These are phyloP conservation scores for Marsdenia floribunda DNA, from an alignment of 257 asterid species.

Conservation along the genomic window DNA sequence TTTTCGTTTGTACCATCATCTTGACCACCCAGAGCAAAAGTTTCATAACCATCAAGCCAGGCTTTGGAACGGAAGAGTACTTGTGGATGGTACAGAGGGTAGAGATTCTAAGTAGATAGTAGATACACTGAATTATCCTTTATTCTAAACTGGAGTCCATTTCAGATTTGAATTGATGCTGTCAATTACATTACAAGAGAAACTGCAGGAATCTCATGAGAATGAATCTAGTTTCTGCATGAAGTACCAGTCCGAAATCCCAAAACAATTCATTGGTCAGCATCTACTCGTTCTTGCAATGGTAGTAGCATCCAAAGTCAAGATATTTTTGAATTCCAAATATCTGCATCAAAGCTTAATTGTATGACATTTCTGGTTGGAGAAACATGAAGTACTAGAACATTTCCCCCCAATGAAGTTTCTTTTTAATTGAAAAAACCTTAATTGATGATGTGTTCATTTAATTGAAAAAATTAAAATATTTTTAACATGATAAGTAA, in stretches of 20 bases:
- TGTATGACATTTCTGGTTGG: not conserved
- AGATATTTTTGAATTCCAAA: not conserved
- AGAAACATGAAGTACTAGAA: not conserved
- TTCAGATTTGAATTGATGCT: not conserved
- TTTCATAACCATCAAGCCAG: not conserved
- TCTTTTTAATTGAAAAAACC: no score
- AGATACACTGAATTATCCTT: not conserved
- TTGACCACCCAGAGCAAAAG: not conserved
- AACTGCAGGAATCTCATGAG: not conserved
- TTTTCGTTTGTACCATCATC: not conserved
- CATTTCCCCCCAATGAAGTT: not conserved
- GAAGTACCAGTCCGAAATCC: not conserved
- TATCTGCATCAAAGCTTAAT: not conserved
- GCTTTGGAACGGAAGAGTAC: no score
- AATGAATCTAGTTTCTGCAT: not conserved
- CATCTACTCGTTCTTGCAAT: not conserved
- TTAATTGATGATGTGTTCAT: no score
- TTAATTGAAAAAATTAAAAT: no score
- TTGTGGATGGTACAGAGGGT: not conserved
- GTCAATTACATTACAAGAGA: not conserved
- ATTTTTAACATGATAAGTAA: no score
- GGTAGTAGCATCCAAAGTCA: not conserved
- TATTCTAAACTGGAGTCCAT: not conserved
- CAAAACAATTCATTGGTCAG: not conserved
- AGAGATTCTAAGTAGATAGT: not conserved